Evolutionary conservation across 2,329 filamentous ascomycete genomes (phyloP).

Genomic region (Thyridium curvatum): DNA sequence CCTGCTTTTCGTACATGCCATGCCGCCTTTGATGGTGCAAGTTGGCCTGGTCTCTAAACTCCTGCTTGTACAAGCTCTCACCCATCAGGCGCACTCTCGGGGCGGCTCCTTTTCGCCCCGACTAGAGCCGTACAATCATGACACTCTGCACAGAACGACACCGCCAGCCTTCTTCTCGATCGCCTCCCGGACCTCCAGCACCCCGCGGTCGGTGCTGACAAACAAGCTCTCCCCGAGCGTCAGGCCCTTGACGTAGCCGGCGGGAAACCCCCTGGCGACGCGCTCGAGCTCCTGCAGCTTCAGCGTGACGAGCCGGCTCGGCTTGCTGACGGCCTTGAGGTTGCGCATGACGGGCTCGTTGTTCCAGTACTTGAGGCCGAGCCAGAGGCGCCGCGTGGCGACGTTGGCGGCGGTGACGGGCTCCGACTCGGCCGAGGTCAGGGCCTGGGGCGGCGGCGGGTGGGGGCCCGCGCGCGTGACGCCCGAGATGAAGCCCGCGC

Average conservation of each 20-base stretch:
- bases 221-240: constrained; percentile 79
- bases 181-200: constrained; percentile 78
- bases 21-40: neutral
- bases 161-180: constrained; percentile 77
- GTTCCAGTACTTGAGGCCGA: constrained; percentile 86
- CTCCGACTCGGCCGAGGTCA: constrained; percentile 42
- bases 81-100: no score
- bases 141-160: constrained; percentile 66
- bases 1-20: no score
- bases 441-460: constrained; percentile 40
- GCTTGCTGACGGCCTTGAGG: constrained; percentile 63
- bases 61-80: no score
- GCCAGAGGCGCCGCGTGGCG: constrained; percentile 70
- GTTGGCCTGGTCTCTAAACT: no score
- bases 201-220: constrained; percentile 67
- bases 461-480: constrained; percentile 65
- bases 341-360: constrained; percentile 70
- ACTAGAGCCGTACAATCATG: no score
- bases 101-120: no score
- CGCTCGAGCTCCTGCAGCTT: constrained; percentile 54
- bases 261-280: constrained; percentile 63
- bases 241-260: constrained; percentile 67
- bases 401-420: constrained; percentile 65
- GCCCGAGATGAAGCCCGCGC: constrained; percentile 72
- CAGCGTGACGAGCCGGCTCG: constrained; percentile 65